Conservation (phyloP, 345 rosid genomes). For the Citrus sp. region DNA sequence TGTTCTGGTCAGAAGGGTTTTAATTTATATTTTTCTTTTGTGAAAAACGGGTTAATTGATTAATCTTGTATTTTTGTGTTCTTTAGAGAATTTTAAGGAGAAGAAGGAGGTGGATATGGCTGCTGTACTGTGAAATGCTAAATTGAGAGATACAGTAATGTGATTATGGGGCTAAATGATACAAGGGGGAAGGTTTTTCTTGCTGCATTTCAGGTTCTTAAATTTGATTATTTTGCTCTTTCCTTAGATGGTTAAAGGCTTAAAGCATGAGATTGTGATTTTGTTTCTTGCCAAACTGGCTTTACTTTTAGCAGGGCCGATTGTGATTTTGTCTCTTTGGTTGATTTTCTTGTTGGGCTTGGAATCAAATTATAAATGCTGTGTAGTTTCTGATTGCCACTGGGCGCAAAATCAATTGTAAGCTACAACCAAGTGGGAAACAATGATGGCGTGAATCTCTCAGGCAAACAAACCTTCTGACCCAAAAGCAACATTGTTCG, state of each 20-base stretch:
- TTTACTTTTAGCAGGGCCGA: slow-evolving; percentile 46
- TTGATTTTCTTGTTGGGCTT: slow-evolving; percentile 75
- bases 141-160: slow-evolving; percentile 91
- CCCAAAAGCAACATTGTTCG: too few species aligned
- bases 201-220: slow-evolving; percentile 66
- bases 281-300: neutral
- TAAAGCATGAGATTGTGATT: neutral
- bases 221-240: neutral
- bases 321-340: slow-evolving; percentile 20
- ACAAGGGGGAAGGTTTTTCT: slow-evolving; percentile 52
- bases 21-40: neutral
- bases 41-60: neutral
- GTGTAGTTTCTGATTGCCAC: too few species aligned
- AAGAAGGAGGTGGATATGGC: slow-evolving; percentile 64
- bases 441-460: too few species aligned
- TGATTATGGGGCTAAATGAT: slow-evolving; percentile 79
- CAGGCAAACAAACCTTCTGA: too few species aligned
- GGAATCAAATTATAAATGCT: slow-evolving; percentile 67
- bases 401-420: slow-evolving; percentile 76
- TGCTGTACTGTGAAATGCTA: slow-evolving; percentile 87
- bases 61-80: neutral
- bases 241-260: neutral
- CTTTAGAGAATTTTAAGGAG: slow-evolving; percentile 65
- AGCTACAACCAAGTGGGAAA: slow-evolving; percentile 65
- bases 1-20: neutral